Base-by-base conservation (phyloP, 257 asterid genomes). In the Plectranthus barbatus region DNA sequence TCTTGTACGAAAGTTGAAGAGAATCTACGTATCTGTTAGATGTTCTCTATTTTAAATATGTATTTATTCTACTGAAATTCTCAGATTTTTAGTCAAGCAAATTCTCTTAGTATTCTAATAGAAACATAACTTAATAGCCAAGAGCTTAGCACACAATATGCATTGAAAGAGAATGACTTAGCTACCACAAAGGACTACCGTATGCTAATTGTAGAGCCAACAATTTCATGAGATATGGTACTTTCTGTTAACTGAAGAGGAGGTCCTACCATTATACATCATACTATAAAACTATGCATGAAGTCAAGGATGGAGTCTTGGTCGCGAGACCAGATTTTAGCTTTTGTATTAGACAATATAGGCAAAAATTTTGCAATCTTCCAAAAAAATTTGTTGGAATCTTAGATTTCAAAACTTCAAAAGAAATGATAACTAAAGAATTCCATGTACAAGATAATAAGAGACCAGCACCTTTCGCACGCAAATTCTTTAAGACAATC, bases 401-500 rank as follows among this genome's bases (percentile, higher is more conserved):
- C n/a, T n/a, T n/a, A n/a, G n/a, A n/a, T n/a, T 54, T 34, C 62
- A 55, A 66, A 26, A 59, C 47, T 34, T 53, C 21, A 26, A 45
- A 54, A 44, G 20, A 18, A 52, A 44, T 19, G 36, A 13, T 6
- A 55, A 42, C n/a, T 46, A 52, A 56, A 61, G 39, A 48, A 40
- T 15, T 59, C 19, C 48, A 46, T 10, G 18, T 29, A 58, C 36
- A 57, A 64, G 39, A 67, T 26, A 31, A 11, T 39, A 53, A 56
- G 44, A 62, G 64, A 66, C 40, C 17, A 55, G 74, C 62, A 92
- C 99, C 99, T 86, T 69, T 72, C 51, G 13, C 66, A 57, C 62
- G 85, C 29, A 93, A 81, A 64, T 42, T 50, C 76, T 57, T 76
- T 49, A 93, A 74, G 63, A 90, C 88, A 44, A 21, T 77, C 89